A percentile compares a stretch with the other conserved stretches of the same genome.
phyloP scores from a whole-genome alignment of 768 basidiomycete species.

The Scleroderma bovista region DNA sequence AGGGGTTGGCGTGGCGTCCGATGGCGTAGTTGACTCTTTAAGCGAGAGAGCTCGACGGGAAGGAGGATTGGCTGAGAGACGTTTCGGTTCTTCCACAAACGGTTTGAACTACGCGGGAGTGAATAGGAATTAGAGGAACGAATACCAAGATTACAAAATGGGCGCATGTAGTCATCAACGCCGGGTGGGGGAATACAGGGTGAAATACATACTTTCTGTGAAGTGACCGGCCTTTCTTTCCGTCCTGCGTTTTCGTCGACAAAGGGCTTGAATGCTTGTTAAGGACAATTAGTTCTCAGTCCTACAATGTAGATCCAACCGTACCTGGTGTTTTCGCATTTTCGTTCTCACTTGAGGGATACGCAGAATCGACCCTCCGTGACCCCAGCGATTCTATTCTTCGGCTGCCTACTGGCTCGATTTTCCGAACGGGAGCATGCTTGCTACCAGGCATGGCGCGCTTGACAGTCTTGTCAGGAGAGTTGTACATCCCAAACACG shows the following conservation, averaged over 20 bases:
- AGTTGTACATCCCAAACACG: slow-evolving; percentile 95
- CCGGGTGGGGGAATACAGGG: slow-evolving; percentile 5
- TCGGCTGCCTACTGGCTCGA: slow-evolving; percentile 48
- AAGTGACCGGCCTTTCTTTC: slow-evolving; percentile 38
- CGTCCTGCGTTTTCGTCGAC: slow-evolving; percentile 52
- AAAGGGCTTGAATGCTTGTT: slow-evolving; percentile 54
- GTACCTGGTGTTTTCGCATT: slow-evolving; percentile 33
- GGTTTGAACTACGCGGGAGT: slow-evolving; percentile 54
- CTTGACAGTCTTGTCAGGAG: slow-evolving; percentile 70
- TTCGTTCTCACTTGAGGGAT: slow-evolving; percentile 29
- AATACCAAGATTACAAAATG: background rate
- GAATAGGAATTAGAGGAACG: background rate
- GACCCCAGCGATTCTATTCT: slow-evolving; percentile 19
- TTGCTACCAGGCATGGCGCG: slow-evolving; percentile 57
- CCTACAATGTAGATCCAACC: slow-evolving; percentile 6
- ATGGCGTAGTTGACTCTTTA: slow-evolving; percentile 36
- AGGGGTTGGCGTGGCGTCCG: slow-evolving; percentile 10
- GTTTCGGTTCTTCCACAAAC: slow-evolving; percentile 51
- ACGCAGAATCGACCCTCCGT: slow-evolving; percentile 28
- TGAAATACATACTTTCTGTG: slow-evolving; percentile 10
- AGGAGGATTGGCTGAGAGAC: slow-evolving; percentile 31
- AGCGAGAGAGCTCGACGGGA: slow-evolving; percentile 43
- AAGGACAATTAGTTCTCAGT: slow-evolving; percentile 16
- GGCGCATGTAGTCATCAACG: slow-evolving; percentile 2
- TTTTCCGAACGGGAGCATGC: slow-evolving; percentile 63